These are phyloP conservation scores for Daldinia caldariorum DNA, from an alignment of 495 filamentous ascomycete species.

Conservation along the genomic window DNA sequence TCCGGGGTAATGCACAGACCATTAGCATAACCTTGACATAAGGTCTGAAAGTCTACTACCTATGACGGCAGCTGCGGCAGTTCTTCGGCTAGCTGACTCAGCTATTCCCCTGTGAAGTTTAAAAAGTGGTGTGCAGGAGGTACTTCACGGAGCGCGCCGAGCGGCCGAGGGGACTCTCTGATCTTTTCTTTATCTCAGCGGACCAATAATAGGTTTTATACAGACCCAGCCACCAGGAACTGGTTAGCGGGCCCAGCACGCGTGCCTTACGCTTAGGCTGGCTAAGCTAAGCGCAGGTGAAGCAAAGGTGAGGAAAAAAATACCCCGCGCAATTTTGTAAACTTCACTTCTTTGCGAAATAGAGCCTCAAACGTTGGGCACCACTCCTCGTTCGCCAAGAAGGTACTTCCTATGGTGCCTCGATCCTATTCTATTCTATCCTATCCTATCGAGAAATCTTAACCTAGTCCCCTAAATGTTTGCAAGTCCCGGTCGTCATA, in stretches of 20 bases:
- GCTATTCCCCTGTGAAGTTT: neutral
- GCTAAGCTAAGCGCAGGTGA: conserved; percentile 7
- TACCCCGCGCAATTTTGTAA: conserved; percentile 39
- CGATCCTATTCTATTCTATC: too few species aligned
- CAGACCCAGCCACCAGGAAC: conserved; percentile 41
- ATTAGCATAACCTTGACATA: neutral
- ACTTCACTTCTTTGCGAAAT: conserved; percentile 21
- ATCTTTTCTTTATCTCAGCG: neutral
- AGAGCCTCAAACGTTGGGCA: conserved; percentile 8
- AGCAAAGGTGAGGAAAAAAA: conserved; percentile 17
- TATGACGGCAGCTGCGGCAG: neutral
- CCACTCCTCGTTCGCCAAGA: conserved; percentile 7
- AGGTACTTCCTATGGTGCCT: neutral
- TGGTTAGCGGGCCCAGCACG: neutral
- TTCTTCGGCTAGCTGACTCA: neutral
- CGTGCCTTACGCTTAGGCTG: neutral
- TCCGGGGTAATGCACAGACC: neutral
- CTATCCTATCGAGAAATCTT: neutral
- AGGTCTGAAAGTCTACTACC: too few species aligned
- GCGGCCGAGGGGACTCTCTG: neutral
- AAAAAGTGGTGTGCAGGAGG: neutral
- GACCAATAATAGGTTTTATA: conserved; percentile 25
- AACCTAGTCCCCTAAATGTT: neutral
- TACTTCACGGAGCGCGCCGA: conserved; percentile 2
- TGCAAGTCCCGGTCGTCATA: neutral